Percentiles rank a stretch among this genome's conserved stretches.
Evolutionary conservation across 2,329 filamentous ascomycete species (phyloP).

Genomic region (Alternaria metachromatica): DNA sequence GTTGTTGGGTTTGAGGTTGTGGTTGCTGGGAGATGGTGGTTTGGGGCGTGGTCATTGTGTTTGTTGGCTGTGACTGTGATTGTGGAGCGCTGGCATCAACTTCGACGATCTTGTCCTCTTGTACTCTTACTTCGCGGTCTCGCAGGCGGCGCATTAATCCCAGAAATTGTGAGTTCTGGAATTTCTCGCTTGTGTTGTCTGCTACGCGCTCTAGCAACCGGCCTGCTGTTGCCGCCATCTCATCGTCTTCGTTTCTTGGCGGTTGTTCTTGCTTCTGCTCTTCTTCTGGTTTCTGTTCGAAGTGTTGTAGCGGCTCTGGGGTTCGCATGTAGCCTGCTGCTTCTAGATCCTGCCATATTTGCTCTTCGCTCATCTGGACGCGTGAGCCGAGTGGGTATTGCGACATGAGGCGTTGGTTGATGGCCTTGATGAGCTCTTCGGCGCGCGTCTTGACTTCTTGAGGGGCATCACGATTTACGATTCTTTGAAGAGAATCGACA

Average conservation of each 20-base stretch:
- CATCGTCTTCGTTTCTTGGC: conserved; percentile 62
- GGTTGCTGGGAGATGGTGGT: background rate
- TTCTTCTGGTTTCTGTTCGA: conserved; percentile 37
- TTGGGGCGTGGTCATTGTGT: background rate
- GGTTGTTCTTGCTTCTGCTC: conserved; percentile 34
- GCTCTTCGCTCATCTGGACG: conserved; percentile 30
- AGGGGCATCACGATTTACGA: conserved; percentile 33
- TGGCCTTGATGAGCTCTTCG: conserved; percentile 35
- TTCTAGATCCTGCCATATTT: conserved; percentile 39
- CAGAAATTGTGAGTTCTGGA: conserved; percentile 78
- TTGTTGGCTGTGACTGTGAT: background rate
- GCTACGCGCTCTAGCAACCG: conserved; percentile 72
- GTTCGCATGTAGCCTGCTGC: conserved; percentile 39
- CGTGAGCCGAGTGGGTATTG: conserved; percentile 37
- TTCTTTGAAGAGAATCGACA: conserved; percentile 40
- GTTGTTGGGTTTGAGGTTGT: background rate
- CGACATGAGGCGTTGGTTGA: conserved; percentile 48
- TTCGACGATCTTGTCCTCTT: conserved; percentile 72
- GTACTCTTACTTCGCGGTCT: conserved; percentile 73
- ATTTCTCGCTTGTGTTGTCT: conserved; percentile 74
- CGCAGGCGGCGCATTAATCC: conserved; percentile 77
- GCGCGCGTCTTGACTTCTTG: conserved; percentile 34
- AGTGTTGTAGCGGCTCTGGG: conserved; percentile 19
- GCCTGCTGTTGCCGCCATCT: conserved; percentile 74
- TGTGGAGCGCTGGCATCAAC: conserved; percentile 38